Evolutionary conservation across 83 land plant species (phyloP).

Genomic region (Picea mariana): DNA sequence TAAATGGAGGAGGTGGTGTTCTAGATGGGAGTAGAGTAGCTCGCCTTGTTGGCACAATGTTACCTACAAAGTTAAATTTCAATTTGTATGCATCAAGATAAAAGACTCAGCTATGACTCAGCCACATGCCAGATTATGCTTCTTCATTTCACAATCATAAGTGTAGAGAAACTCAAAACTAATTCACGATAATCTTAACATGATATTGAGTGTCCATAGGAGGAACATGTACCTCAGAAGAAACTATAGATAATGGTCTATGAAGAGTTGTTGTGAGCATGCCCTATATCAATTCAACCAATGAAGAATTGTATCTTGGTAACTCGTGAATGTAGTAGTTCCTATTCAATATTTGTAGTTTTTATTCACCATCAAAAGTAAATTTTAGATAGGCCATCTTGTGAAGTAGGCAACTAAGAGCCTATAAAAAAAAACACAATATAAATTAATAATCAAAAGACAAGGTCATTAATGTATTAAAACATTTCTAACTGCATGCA

Average conservation of each 20-base stretch:
- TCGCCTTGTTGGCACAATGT: too few relatives aligned
- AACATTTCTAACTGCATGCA: too few relatives aligned
- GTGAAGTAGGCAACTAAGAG: conserved; percentile 92
- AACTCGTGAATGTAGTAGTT: conserved; percentile 90
- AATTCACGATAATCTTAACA: conserved; percentile 28
- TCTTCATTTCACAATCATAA: too few relatives aligned
- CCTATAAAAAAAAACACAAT: conserved; percentile 47
- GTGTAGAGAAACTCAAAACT: too few relatives aligned
- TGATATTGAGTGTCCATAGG: conserved; percentile 29
- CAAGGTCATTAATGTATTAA: not conserved
- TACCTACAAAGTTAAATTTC: too few relatives aligned
- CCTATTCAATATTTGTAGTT: conserved; percentile 93
- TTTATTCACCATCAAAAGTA: conserved; percentile 98
- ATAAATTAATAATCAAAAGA: not conserved
- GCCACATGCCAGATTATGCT: too few relatives aligned
- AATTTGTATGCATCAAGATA: too few relatives aligned
- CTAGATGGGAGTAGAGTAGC: conserved; percentile 62
- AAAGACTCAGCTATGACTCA: too few relatives aligned
- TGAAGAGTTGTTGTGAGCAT: conserved; percentile 86
- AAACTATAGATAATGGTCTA: conserved; percentile 33
- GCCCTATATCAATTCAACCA: conserved; percentile 77
- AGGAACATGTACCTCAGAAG: conserved; percentile 24
- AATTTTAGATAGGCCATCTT: conserved; percentile 86
- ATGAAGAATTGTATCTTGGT: conserved; percentile 69
- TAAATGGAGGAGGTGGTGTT: conserved; percentile 75